These are phyloP conservation scores for Carnegiea gigantea DNA, from an alignment of 179 eudicot species.

Conservation along the genomic window DNA sequence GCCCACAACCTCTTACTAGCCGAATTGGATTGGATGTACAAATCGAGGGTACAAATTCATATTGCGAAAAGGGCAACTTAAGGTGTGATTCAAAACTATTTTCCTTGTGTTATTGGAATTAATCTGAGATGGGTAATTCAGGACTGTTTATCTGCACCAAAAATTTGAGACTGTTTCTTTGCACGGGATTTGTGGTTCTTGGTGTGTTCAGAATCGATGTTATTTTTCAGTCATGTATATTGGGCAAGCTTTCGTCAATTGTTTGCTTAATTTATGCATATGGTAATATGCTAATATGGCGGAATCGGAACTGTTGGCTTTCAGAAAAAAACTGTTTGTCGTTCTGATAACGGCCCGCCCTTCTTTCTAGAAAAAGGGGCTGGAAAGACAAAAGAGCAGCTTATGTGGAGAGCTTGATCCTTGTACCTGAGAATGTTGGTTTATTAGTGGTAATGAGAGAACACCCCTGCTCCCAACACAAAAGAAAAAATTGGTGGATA, in stretches of 20 bases:
- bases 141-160: background rate
- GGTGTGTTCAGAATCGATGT: background rate
- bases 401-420: background rate
- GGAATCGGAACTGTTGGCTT: too few species aligned
- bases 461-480: background rate
- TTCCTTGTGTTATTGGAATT: background rate
- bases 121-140: background rate
- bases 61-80: background rate
- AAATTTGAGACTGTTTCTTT: background rate
- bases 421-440: too few species aligned
- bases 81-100: background rate
- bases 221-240: background rate
- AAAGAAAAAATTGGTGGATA: too few species aligned
- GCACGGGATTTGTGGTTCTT: background rate
- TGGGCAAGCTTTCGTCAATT: background rate
- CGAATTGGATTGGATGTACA: background rate
- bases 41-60: background rate
- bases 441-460: background rate
- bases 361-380: background rate
- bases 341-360: too few species aligned
- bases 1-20: background rate
- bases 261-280: constrained; percentile 1
- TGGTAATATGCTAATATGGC: too few species aligned
- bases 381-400: background rate
- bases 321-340: too few species aligned